Evolutionary conservation across 306 rosid genomes (phyloP).

Genomic region (barrel medic (Medicago truncatula)): MtrunA17r5.0-ANR NC_053049.1:5268501-5269000

Average conservation of each 20-base stretch:
- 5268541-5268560: neutral
- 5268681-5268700: neutral
- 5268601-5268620: too few relatives aligned
- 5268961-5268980: neutral
- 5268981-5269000: neutral
- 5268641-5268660: neutral
- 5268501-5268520: neutral
- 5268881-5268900: slow-evolving; percentile 2
- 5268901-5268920: slow-evolving; percentile 56
- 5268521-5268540: slow-evolving; percentile 3
- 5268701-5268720: slow-evolving; percentile 11
- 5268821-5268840: slow-evolving; percentile 51
- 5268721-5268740: neutral
- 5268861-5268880: neutral
- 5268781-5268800: slow-evolving; percentile 76
- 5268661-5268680: neutral
- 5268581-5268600: too few relatives aligned
- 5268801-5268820: slow-evolving; percentile 45
- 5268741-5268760: neutral
- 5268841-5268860: neutral
- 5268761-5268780: slow-evolving; percentile 42
- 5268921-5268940: slow-evolving; percentile 55
- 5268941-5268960: slow-evolving; percentile 45
- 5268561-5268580: neutral
- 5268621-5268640: neutral